A percentile compares a stretch with the other conserved stretches of the same genome.
Conservation (phyloP, 2,329 filamentous ascomycete species). For the Fusarium sp. region DNA sequence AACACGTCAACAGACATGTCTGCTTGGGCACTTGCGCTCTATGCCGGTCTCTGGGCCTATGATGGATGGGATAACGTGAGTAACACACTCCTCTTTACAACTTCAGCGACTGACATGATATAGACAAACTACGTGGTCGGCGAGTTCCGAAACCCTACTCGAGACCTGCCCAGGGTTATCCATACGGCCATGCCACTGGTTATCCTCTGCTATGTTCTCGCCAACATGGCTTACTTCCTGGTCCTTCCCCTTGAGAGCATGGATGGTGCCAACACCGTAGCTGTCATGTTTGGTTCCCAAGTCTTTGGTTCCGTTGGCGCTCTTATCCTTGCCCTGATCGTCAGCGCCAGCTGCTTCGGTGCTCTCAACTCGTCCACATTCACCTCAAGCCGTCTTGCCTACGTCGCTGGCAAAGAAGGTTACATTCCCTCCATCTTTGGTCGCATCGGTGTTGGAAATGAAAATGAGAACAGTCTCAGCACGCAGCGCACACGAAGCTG, state of each 20-base stretch:
- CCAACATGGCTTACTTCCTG: conserved; percentile 94
- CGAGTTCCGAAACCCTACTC: conserved; percentile 91
- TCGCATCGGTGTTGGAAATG: conserved; percentile 76
- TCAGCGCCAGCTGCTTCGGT: conserved; percentile 92
- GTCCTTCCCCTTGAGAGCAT: conserved; percentile 86
- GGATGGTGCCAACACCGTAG: conserved; percentile 93
- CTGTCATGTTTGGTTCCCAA: conserved; percentile 89
- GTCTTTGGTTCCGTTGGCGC: conserved; percentile 89
- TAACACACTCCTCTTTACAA: conserved; percentile 26
- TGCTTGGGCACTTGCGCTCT: conserved; percentile 92
- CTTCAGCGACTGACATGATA: conserved; percentile 32
- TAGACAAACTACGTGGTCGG: conserved; percentile 98
- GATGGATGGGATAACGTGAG: conserved; percentile 98
- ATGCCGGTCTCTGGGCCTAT: conserved; percentile 97
- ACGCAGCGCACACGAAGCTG: conserved; percentile 65
- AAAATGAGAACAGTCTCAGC: conserved; percentile 54
- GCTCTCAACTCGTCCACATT: conserved; percentile 95
- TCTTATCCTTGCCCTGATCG: conserved; percentile 86
- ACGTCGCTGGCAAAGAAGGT: conserved; percentile 94
- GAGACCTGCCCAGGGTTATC: conserved; percentile 93
- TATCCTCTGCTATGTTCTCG: conserved; percentile 88
- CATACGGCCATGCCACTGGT: conserved; percentile 97
- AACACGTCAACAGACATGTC: conserved; percentile 83
- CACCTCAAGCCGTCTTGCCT: conserved; percentile 90
- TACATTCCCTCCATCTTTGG: conserved; percentile 89